Evolutionary conservation across 768 basidiomycete genomes (phyloP).

Genomic region (Tubosaeta sp.): DNA sequence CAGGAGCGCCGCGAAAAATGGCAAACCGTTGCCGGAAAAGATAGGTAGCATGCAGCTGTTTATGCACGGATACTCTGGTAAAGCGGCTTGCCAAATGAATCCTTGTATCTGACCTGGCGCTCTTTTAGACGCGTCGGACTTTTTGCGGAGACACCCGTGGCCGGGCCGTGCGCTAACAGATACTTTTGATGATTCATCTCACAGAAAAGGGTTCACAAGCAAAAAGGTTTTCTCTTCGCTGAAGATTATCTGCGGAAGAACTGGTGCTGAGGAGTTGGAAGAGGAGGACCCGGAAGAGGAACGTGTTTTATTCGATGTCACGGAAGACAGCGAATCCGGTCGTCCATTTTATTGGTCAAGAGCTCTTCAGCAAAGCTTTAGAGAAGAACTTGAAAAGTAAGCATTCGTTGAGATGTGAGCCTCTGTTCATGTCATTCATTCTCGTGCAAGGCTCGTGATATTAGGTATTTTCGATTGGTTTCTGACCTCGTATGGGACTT

Average conservation of each 20-base stretch:
- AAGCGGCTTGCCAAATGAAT: background rate
- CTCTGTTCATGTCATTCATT: slow-evolving; percentile 8
- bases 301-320: slow-evolving; percentile 60
- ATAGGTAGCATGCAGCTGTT: slow-evolving; percentile 91
- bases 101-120: background rate
- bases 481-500: background rate
- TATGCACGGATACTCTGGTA: slow-evolving; percentile 77
- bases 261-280: slow-evolving; percentile 73
- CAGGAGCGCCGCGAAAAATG: slow-evolving; percentile 75
- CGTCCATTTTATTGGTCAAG: slow-evolving; percentile 82
- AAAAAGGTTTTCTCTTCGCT: slow-evolving; percentile 67
- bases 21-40: slow-evolving; percentile 80
- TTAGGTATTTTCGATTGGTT: slow-evolving; percentile 45
- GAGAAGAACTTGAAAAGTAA: slow-evolving; percentile 86
- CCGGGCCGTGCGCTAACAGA: slow-evolving; percentile 81
- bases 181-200: slow-evolving; percentile 81
- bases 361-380: slow-evolving; percentile 72
- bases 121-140: slow-evolving; percentile 76
- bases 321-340: slow-evolving; percentile 50
- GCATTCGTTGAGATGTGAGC: slow-evolving; percentile 17
- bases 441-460: slow-evolving; percentile 63
- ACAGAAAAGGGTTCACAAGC: slow-evolving; percentile 62
- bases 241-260: slow-evolving; percentile 81
- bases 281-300: slow-evolving; percentile 74
- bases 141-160: slow-evolving; percentile 82